Conservation (phyloP, 78 protist species). For the Guillardia theta region DNA sequence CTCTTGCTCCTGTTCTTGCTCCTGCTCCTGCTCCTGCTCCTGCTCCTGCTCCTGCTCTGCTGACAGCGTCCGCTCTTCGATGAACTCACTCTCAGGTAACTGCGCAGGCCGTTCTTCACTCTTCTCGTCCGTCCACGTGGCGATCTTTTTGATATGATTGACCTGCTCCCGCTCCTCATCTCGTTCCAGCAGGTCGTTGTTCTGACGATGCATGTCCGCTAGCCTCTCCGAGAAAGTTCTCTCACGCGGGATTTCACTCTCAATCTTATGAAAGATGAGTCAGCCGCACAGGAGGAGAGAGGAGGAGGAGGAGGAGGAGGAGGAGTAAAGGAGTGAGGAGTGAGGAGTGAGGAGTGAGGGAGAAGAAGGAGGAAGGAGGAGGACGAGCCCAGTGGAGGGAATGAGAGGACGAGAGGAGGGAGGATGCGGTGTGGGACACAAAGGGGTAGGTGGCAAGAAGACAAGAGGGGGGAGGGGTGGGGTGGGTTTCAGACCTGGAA, state of each 20-base stretch:
- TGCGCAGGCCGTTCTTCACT: not conserved
- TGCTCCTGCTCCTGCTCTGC: constrained; percentile 31
- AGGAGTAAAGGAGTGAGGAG: too few relatives aligned
- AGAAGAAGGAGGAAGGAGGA: not conserved
- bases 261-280: too few relatives aligned
- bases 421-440: not conserved
- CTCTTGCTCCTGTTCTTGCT: constrained; percentile 55
- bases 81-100: not conserved
- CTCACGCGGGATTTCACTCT: not conserved
- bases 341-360: too few relatives aligned
- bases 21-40: constrained; percentile 58
- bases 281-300: not conserved
- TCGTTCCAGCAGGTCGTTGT: not conserved
- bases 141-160: not conserved
- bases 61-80: not conserved
- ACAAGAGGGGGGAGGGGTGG: not conserved
- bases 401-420: not conserved
- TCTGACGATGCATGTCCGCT: not conserved
- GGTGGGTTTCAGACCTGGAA: not conserved
- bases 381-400: not conserved
- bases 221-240: not conserved
- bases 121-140: not conserved
- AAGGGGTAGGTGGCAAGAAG: not conserved
- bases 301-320: not conserved
- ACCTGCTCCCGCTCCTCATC: constrained; percentile 32